Evolutionary conservation across 2,329 filamentous ascomycete species (phyloP), one percentile per base, ranked within the genome.

Genomic region (Gremmenia infestans): DNA sequence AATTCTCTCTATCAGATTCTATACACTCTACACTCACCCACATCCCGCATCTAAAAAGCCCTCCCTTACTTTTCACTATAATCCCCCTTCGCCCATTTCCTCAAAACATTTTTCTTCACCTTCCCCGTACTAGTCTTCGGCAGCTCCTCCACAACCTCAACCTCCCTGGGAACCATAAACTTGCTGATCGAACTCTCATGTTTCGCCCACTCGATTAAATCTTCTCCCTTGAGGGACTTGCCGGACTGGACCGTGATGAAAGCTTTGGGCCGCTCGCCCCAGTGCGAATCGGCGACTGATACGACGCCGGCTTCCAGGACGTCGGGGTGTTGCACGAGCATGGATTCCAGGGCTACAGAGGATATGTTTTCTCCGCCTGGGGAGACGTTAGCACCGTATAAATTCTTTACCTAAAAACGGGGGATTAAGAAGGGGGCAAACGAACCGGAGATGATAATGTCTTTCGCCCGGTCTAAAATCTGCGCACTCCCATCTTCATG

Each of bases 81-180:
- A 60, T 66, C 61, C 8, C 66, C 65, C 58, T 60, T 64, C 40
- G 64, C 64, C 67, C 67, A 69, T 64, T 90, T 87, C 58, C 94
- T 78, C 54, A 99, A 72, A 6, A 96, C 83, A 67, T 96, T 97
- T 83, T 99, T 99, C 81, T 91, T 87, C 58, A 97, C 81, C 80
- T 99, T 99, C 3, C 94, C 94, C 0, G 94, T 99, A 72, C 89
- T 94, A 28, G 94, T 99, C 81, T 99, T 99, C 9, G 94, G 94
- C 62, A 99, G 76, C 72, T 97, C 92, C 5, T 76, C 63, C n/a
- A 99, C 83, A 45, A 97, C 77, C 71, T 96, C 89, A 0, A 86
- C 81, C 68, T 87, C 84, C 42, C 80, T 72, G 25, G 83, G 84
- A 14, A 88, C 86, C 94, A 97, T 97, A 70, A 97, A 99, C 62